These are phyloP conservation scores for Colletotrichum chlorophyti DNA, from an alignment of 2,329 filamentous ascomycete genomes.

Conservation along the genomic window DNA sequence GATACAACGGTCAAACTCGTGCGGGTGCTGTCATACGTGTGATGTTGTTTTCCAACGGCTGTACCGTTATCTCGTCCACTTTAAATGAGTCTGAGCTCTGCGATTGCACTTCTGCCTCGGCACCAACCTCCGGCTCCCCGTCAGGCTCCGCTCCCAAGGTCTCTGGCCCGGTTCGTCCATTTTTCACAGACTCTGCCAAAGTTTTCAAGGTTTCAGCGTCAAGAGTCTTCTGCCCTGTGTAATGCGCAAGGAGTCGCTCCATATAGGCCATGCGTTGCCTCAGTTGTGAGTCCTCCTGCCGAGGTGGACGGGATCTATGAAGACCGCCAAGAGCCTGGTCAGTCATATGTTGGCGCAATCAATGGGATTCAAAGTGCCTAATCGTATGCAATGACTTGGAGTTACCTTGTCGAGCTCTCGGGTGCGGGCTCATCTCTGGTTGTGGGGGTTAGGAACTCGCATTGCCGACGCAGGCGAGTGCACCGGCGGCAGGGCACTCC, in stretches of 20 bases:
- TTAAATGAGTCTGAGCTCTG: slow-evolving; percentile 22
- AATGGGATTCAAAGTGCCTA: neutral
- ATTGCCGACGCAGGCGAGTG: slow-evolving; percentile 56
- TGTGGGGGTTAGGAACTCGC: slow-evolving; percentile 50
- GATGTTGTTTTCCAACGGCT: slow-evolving; percentile 47
- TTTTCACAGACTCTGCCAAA: slow-evolving; percentile 50
- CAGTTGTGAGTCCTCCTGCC: slow-evolving; percentile 28
- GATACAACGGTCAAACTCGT: neutral
- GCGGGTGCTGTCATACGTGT: slow-evolving; percentile 41
- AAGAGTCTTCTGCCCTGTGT: slow-evolving; percentile 50
- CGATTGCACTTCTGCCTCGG: slow-evolving; percentile 15
- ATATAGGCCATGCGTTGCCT: slow-evolving; percentile 38
- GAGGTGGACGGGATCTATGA: slow-evolving; percentile 7
- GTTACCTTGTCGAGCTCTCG: slow-evolving; percentile 17
- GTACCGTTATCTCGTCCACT: slow-evolving; percentile 41
- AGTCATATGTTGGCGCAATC: slow-evolving; percentile 19
- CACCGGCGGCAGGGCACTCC: slow-evolving; percentile 61
- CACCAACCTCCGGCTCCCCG: slow-evolving; percentile 10
- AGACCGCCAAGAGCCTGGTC: slow-evolving; percentile 5
- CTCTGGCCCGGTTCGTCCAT: slow-evolving; percentile 30
- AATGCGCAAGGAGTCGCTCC: slow-evolving; percentile 56
- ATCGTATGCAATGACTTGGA: neutral
- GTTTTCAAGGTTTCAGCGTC: slow-evolving; percentile 48
- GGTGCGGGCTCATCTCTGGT: slow-evolving; percentile 36
- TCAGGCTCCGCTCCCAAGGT: neutral